Conservation (phyloP, 768 basidiomycete genomes). For the Auricularia sp. region DNA sequence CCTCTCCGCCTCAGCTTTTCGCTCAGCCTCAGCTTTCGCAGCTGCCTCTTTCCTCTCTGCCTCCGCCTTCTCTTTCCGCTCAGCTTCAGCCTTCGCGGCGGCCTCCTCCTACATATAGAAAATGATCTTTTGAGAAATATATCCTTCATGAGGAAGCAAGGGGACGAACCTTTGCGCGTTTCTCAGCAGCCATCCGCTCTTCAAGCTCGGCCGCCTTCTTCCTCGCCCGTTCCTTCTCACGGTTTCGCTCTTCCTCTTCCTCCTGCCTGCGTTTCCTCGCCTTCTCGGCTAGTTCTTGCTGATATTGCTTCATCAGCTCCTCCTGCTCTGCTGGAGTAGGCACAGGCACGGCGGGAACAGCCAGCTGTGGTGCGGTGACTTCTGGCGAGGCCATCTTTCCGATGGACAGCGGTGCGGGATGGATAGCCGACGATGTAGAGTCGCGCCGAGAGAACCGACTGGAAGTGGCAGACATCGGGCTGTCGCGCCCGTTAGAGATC, state of each 20-base stretch:
- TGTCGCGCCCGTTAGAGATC: neutral
- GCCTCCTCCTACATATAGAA: conserved; percentile 6
- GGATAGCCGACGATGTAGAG: neutral
- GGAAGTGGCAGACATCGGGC: neutral
- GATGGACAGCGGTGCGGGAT: neutral
- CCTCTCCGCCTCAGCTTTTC: conserved; percentile 9
- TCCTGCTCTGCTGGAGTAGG: conserved; percentile 14
- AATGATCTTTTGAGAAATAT: too few relatives aligned
- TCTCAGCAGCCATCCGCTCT: conserved; percentile 13
- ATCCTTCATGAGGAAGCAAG: neutral
- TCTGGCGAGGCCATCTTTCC: neutral
- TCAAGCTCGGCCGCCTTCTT: conserved; percentile 46
- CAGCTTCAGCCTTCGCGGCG: conserved; percentile 9
- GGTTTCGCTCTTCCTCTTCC: conserved; percentile 76
- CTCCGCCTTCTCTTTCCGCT: conserved; percentile 9
- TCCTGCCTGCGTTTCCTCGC: conserved; percentile 70
- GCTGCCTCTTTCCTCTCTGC: conserved; percentile 10
- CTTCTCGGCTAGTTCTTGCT: conserved; percentile 79
- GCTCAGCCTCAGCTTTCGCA: conserved; percentile 9
- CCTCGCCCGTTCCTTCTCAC: conserved; percentile 68
- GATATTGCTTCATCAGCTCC: conserved; percentile 25
- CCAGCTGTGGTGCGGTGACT: conserved; percentile 34
- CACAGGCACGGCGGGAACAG: conserved; percentile 23
- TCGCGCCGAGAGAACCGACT: conserved; percentile 1
- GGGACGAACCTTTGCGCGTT: conserved; percentile 5